These are phyloP conservation scores for Pouteria glomerata DNA, from an alignment of 148 eudicot species.

Conservation along the genomic window DNA sequence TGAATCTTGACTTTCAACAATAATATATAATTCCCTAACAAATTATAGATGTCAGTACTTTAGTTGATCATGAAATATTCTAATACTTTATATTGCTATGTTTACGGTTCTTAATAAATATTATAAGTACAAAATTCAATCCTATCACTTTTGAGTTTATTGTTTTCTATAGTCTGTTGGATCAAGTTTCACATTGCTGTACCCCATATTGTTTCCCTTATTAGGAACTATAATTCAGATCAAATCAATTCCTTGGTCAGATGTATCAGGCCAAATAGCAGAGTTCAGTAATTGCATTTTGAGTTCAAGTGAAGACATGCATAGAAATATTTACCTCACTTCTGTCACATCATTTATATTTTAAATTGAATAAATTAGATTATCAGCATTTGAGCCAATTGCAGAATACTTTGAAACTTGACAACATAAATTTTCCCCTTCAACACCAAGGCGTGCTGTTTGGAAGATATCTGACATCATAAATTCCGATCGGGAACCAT, in stretches of 20 bases:
- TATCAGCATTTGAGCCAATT: conserved; percentile 1
- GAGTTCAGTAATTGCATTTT: background rate
- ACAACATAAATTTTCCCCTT: background rate
- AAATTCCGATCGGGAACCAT: background rate
- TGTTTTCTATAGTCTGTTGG: too few species aligned
- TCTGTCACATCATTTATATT: background rate
- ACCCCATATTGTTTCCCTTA: too few species aligned
- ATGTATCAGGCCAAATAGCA: background rate
- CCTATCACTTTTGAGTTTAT: too few species aligned
- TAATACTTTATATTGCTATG: too few species aligned
- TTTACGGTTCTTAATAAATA: too few species aligned
- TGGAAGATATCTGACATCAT: background rate
- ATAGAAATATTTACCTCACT: background rate
- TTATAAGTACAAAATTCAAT: too few species aligned
- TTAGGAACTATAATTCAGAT: too few species aligned
- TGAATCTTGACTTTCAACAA: too few species aligned
- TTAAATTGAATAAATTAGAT: background rate
- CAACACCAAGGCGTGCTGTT: background rate
- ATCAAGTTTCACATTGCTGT: too few species aligned
- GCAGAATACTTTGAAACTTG: background rate
- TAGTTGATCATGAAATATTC: too few species aligned
- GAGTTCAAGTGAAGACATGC: background rate
- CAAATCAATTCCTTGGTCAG: background rate
- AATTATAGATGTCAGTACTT: too few species aligned
- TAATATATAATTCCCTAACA: too few species aligned